Conservation (phyloP, 768 basidiomycete genomes). For the Suillus subalutaceus region DNA sequence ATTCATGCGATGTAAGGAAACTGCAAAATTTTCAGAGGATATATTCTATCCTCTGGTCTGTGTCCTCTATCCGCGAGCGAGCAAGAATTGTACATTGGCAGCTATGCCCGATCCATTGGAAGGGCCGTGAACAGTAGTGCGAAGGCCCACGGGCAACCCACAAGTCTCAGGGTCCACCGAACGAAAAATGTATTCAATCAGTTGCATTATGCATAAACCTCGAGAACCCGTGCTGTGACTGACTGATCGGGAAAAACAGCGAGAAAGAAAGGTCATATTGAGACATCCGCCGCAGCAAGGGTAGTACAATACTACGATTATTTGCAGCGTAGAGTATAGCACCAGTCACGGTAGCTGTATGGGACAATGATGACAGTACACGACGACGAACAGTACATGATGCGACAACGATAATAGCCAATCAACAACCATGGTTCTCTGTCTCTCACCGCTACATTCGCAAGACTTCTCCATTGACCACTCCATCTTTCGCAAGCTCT, state of each 20-base stretch:
- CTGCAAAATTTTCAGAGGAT: background rate
- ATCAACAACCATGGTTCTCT: background rate
- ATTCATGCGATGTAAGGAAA: background rate
- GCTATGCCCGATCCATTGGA: background rate
- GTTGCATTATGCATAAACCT: background rate
- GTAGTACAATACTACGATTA: background rate
- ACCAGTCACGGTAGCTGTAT: background rate
- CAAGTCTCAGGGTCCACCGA: background rate
- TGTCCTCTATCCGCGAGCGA: too few relatives aligned
- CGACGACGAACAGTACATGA: background rate
- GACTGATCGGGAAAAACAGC: background rate
- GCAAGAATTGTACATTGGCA: background rate
- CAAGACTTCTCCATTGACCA: slow-evolving; percentile 11
- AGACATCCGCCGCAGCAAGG: background rate
- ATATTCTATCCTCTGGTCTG: too few relatives aligned
- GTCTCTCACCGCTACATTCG: background rate
- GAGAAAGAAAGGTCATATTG: background rate
- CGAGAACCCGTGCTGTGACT: background rate
- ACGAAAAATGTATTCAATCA: background rate
- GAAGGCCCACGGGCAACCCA: background rate
- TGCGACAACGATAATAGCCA: background rate
- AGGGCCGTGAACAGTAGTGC: background rate
- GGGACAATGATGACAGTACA: background rate
- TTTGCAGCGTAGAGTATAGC: background rate
- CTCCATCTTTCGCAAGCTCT: slow-evolving; percentile 21